Evolutionary conservation across 352 stramenopile genomes (phyloP).

Genomic region (Phytopythium mirpurense): DNA sequence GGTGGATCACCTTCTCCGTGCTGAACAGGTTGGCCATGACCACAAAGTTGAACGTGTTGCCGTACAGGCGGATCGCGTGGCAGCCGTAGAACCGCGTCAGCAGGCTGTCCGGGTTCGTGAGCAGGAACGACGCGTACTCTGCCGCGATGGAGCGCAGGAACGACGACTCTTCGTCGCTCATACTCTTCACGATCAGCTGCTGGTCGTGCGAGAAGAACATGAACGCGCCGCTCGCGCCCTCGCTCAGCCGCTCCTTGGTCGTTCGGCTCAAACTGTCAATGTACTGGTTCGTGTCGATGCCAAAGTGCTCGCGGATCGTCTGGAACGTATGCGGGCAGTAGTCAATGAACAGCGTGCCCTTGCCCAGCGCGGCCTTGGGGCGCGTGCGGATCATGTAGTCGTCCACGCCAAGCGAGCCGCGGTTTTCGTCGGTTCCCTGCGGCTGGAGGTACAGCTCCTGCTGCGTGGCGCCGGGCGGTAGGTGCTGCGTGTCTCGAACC

Average conservation of each 20-base stretch:
- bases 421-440: conserved; percentile 73
- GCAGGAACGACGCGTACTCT: conserved; percentile 76
- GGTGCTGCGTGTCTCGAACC: conserved; percentile 62
- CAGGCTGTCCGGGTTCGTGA: conserved; percentile 79
- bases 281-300: conserved; percentile 78
- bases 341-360: conserved; percentile 83
- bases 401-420: conserved; percentile 68
- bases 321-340: conserved; percentile 85
- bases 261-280: conserved; percentile 79
- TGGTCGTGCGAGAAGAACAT: conserved; percentile 90
- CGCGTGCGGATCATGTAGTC: conserved; percentile 83
- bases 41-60: conserved; percentile 89
- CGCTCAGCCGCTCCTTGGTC: conserved; percentile 82
- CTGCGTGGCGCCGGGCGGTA: conserved; percentile 58
- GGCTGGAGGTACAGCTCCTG: conserved; percentile 79
- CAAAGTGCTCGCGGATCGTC: conserved; percentile 82
- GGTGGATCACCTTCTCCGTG: conserved; percentile 79
- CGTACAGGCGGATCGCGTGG: conserved; percentile 80
- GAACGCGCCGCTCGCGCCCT: conserved; percentile 83
- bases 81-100: conserved; percentile 83
- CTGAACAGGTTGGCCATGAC: conserved; percentile 88
- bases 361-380: conserved; percentile 62
- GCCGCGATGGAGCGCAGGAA: conserved; percentile 78
- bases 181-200: conserved; percentile 88
- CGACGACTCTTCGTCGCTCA: conserved; percentile 80